Conservation (phyloP, 2,329 filamentous ascomycete genomes). For the Verticillium tricorpus region DNA sequence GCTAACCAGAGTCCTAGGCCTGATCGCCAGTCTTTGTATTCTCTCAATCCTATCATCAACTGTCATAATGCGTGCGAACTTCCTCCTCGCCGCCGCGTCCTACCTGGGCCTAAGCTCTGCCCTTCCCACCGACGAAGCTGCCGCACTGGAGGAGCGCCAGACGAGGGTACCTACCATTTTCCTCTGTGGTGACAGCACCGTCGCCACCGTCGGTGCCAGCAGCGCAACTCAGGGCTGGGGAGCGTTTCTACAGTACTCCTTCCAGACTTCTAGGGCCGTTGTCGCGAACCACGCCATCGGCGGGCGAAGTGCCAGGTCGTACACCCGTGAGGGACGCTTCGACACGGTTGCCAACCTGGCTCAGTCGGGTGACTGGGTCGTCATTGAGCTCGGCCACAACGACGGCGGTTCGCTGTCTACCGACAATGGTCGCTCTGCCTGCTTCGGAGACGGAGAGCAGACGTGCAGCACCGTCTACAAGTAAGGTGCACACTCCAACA, state of each 20-base stretch:
- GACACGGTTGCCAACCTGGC: constrained; percentile 48
- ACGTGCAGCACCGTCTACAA: constrained; percentile 46
- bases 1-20: background rate
- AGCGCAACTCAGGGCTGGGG: constrained; percentile 56
- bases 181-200: constrained; percentile 58
- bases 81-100: constrained; percentile 5
- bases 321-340: constrained; percentile 62
- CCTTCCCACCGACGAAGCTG: constrained; percentile 15
- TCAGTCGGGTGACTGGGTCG: constrained; percentile 56
- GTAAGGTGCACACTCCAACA: background rate
- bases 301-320: constrained; percentile 63
- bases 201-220: constrained; percentile 39
- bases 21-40: background rate
- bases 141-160: background rate
- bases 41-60: background rate
- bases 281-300: constrained; percentile 57
- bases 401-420: constrained; percentile 55
- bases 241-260: constrained; percentile 47
- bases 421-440: constrained; percentile 61
- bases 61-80: background rate
- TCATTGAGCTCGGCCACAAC: constrained; percentile 72
- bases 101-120: constrained; percentile 8
- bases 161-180: constrained; percentile 37
- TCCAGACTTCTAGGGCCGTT: constrained; percentile 36
- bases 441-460: constrained; percentile 47